phyloP scores from a whole-genome alignment of 1,284 basidiomycete species.

The Rhodotorula sp. region DNA sequence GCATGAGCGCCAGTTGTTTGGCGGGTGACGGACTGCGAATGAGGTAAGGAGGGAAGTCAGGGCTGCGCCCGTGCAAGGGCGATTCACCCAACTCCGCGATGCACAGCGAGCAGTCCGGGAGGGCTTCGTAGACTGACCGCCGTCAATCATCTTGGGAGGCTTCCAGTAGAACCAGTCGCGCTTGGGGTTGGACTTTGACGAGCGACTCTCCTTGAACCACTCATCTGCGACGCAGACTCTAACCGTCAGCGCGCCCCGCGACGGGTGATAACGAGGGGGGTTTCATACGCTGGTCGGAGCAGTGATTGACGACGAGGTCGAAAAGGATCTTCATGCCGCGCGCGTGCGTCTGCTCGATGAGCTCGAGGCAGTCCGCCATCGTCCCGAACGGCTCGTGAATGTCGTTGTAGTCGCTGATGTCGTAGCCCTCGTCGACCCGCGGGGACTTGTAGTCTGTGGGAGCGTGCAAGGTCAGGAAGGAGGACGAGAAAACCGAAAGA shows the following conservation, averaged over 20 bases:
- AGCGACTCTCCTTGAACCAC: slow-evolving; percentile 71
- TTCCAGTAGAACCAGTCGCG: slow-evolving; percentile 61
- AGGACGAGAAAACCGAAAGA: too few relatives aligned
- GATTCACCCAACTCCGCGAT: too few relatives aligned
- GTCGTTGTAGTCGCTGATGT: slow-evolving; percentile 61
- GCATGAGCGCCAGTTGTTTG: slow-evolving; percentile 71
- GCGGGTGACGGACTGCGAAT: slow-evolving; percentile 54
- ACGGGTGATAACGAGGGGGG: too few relatives aligned
- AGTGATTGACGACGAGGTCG: slow-evolving; percentile 80
- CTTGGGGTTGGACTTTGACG: slow-evolving; percentile 62
- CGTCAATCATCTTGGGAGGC: slow-evolving; percentile 46
- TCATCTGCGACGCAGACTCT: background rate
- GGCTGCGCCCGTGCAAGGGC: too few relatives aligned
- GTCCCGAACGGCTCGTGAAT: slow-evolving; percentile 74
- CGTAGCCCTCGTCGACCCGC: slow-evolving; percentile 58
- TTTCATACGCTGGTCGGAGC: slow-evolving; percentile 67
- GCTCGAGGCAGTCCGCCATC: slow-evolving; percentile 66
- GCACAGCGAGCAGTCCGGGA: too few relatives aligned
- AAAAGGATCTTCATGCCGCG: slow-evolving; percentile 55
- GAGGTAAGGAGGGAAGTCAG: too few relatives aligned
- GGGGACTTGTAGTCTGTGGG: slow-evolving; percentile 62
- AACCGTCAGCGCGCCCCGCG: background rate
- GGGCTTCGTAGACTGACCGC: slow-evolving; percentile 43
- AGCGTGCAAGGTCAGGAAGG: too few relatives aligned
- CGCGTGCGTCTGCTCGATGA: slow-evolving; percentile 8